Evolutionary conservation across 2,329 filamentous ascomycete species (phyloP).

Genomic region (Orbilia oligospora): DNA sequence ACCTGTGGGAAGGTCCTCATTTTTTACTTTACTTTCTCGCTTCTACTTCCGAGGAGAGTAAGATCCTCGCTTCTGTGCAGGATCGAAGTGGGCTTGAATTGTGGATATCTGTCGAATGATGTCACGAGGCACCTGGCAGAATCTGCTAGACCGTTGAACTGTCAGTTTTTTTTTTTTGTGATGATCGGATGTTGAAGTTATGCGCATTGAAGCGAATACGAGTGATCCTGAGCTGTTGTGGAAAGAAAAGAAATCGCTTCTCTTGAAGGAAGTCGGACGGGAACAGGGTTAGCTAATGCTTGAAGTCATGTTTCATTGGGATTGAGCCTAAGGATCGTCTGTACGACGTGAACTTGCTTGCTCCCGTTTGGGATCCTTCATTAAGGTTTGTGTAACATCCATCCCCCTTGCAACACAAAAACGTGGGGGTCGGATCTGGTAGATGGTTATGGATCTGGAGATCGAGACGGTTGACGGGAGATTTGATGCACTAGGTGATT

Average conservation of each 20-base stretch:
- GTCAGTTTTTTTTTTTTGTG: neutral
- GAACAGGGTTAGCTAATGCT: neutral
- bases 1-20: neutral
- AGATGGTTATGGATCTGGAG: neutral
- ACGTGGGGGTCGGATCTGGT: conserved; percentile 4
- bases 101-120: conserved; percentile 43
- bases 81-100: conserved; percentile 11
- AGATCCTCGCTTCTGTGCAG: conserved; percentile 47
- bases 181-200: neutral
- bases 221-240: neutral
- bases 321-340: conserved; percentile 3
- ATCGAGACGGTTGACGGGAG: neutral
- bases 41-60: conserved; percentile 47
- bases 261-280: too few species aligned
- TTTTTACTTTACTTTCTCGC: conserved; percentile 26
- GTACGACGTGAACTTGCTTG: conserved; percentile 6
- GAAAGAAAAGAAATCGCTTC: too few species aligned
- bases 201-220: conserved; percentile 1
- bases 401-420: conserved; percentile 1
- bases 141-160: neutral
- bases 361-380: conserved; percentile 12
- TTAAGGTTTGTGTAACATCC: conserved; percentile 16
- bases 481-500: neutral
- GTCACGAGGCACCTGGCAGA: conserved; percentile 10
- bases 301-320: neutral